Evolutionary conservation across 2,329 filamentous ascomycete genomes (phyloP).

Genomic region (Scedosporium minutisporum): DNA sequence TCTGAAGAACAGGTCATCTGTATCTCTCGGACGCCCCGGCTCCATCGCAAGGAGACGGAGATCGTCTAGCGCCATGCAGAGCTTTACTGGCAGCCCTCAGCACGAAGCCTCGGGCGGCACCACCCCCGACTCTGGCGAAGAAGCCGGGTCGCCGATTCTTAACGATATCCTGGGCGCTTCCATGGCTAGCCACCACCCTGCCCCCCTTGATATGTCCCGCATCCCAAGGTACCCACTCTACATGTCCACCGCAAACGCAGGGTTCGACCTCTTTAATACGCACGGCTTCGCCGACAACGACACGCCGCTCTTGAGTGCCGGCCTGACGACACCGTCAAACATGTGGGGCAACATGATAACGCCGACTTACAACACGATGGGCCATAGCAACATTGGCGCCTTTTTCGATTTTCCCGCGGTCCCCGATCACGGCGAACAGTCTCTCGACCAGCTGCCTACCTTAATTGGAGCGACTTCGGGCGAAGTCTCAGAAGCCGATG

Average conservation of each 20-base stretch:
- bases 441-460: slow-evolving; percentile 31
- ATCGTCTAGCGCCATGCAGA: not conserved
- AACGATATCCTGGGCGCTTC: slow-evolving; percentile 41
- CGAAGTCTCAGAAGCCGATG: slow-evolving; percentile 58
- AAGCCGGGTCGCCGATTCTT: slow-evolving; percentile 48
- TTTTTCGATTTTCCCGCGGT: slow-evolving; percentile 1
- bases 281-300: slow-evolving; percentile 41
- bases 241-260: slow-evolving; percentile 30
- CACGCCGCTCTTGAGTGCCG: slow-evolving; percentile 51
- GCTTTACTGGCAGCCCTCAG: not conserved
- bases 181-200: slow-evolving; percentile 32
- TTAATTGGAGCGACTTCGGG: slow-evolving; percentile 40
- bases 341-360: slow-evolving; percentile 22
- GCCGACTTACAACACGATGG: not conserved
- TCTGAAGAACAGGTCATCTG: not conserved
- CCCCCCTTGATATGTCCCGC: slow-evolving; percentile 48
- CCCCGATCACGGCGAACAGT: slow-evolving; percentile 22
- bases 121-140: slow-evolving; percentile 15
- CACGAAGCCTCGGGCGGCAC: not conserved
- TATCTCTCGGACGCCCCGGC: not conserved
- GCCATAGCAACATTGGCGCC: not conserved
- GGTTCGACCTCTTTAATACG: slow-evolving; percentile 43
- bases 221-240: slow-evolving; percentile 38
- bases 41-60: not conserved
- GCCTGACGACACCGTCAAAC: slow-evolving; percentile 41